Percentiles rank a stretch among this genome's conserved stretches.
These are phyloP conservation scores for Podaxis mareebaensis DNA, from an alignment of 768 basidiomycete species.

Conservation along the genomic window DNA sequence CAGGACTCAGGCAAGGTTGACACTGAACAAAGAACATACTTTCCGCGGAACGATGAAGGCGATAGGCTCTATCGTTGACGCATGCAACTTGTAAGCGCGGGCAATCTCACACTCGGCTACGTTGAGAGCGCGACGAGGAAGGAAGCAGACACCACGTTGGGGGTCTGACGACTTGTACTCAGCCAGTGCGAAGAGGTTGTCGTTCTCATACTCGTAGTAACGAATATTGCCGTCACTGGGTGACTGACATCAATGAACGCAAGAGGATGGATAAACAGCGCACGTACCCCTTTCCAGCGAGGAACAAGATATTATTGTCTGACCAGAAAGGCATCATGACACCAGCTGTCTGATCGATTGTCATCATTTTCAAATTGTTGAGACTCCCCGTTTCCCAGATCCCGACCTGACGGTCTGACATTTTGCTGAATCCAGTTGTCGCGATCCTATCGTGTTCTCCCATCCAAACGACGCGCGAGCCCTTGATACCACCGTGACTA, in stretches of 20 bases:
- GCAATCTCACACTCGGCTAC: constrained; percentile 95
- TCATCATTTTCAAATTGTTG: constrained; percentile 71
- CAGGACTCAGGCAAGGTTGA: background rate
- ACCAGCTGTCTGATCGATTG: constrained; percentile 88
- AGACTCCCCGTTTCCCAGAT: constrained; percentile 89
- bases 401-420: constrained; percentile 89
- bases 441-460: constrained; percentile 86
- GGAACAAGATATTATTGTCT: constrained; percentile 89
- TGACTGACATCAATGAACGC: constrained; percentile 9
- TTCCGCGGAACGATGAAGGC: constrained; percentile 95
- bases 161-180: constrained; percentile 92
- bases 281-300: constrained; percentile 88
- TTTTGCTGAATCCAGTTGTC: constrained; percentile 96
- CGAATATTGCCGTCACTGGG: constrained; percentile 92
- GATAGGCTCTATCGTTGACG: constrained; percentile 79
- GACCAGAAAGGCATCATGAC: constrained; percentile 98
- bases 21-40: constrained; percentile 42
- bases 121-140: constrained; percentile 87
- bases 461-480: constrained; percentile 87
- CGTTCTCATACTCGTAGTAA: constrained; percentile 95
- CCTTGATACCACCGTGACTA: constrained; percentile 93
- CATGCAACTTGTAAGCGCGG: constrained; percentile 86
- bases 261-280: background rate
- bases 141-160: constrained; percentile 96
- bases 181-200: constrained; percentile 70